A percentile compares a stretch with the other conserved stretches of the same genome.
Conservation (phyloP, 2,329 filamentous ascomycete genomes). For the Aspergillus unguis region DNA sequence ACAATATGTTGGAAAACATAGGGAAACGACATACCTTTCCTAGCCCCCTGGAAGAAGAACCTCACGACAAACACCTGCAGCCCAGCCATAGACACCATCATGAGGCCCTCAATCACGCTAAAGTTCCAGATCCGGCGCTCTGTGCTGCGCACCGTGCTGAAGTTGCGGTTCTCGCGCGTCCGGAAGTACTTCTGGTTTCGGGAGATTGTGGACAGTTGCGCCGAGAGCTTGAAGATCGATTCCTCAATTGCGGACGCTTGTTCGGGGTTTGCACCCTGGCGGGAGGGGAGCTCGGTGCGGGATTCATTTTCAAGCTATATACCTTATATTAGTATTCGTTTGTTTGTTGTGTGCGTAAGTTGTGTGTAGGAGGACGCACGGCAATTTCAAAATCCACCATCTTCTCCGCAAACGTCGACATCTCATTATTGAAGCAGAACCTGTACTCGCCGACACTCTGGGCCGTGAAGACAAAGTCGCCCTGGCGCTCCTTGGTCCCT, state of each 20-base stretch:
- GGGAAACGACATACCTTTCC: slow-evolving; percentile 53
- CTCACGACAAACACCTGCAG: slow-evolving; percentile 95
- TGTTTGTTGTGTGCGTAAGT: no score
- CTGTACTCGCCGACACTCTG: slow-evolving; percentile 83
- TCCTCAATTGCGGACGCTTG: slow-evolving; percentile 88
- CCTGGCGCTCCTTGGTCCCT: slow-evolving; percentile 87
- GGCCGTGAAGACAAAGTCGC: slow-evolving; percentile 96
- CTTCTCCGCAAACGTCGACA: slow-evolving; percentile 97
- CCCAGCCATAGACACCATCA: slow-evolving; percentile 93
- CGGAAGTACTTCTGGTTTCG: slow-evolving; percentile 99
- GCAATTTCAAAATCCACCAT: slow-evolving; percentile 97
- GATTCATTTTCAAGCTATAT: slow-evolving; percentile 82
- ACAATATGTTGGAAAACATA: neutral
- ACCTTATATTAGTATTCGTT: neutral
- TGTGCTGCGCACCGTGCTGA: slow-evolving; percentile 94
- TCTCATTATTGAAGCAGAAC: slow-evolving; percentile 98
- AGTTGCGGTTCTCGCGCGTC: slow-evolving; percentile 97
- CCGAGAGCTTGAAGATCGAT: slow-evolving; percentile 90
- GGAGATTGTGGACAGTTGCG: slow-evolving; percentile 88
- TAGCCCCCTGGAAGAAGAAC: slow-evolving; percentile 95
- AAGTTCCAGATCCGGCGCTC: slow-evolving; percentile 97
- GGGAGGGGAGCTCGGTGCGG: slow-evolving; percentile 76
- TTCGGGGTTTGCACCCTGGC: slow-evolving; percentile 83
- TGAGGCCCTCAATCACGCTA: slow-evolving; percentile 82
- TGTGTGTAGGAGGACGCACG: slow-evolving; percentile 51